Evolutionary conservation across 2,329 filamentous ascomycete genomes (phyloP).

Genomic region (Aspergillaceae sp.): DNA sequence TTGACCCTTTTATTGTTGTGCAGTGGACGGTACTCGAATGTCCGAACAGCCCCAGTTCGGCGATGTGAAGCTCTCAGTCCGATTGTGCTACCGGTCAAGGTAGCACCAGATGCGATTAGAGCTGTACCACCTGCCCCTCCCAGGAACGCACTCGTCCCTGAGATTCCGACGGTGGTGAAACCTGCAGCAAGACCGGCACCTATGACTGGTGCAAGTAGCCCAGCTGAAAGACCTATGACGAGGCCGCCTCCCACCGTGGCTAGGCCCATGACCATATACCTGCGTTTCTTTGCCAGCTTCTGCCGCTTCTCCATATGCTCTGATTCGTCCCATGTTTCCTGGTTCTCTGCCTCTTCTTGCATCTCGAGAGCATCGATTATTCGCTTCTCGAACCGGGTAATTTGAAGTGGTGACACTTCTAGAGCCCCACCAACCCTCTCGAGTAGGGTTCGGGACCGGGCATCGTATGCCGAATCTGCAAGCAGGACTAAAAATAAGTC

Average conservation of each 20-base stretch:
- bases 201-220: conserved; percentile 84
- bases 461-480: conserved; percentile 87
- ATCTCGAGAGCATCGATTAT: conserved; percentile 96
- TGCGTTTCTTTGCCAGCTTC: conserved; percentile 70
- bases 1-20: conserved; percentile 98
- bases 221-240: conserved; percentile 90
- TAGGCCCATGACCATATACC: conserved; percentile 91
- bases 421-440: conserved; percentile 75
- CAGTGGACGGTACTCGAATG: conserved; percentile 90
- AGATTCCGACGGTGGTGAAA: conserved; percentile 88
- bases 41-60: conserved; percentile 83
- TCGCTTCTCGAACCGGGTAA: conserved; percentile 92
- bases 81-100: conserved; percentile 77
- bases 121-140: conserved; percentile 88
- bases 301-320: conserved; percentile 82
- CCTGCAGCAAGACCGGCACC: conserved; percentile 88
- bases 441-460: conserved; percentile 73
- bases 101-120: conserved; percentile 83
- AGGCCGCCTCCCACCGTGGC: conserved; percentile 91
- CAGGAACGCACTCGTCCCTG: conserved; percentile 79
- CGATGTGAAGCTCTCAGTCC: conserved; percentile 77
- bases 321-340: conserved; percentile 93
- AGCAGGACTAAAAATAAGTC: conserved; percentile 94
- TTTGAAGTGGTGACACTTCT: conserved; percentile 80
- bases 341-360: conserved; percentile 82